Evolutionary conservation across 2,329 filamentous ascomycete species (phyloP), one percentile per base, ranked within the genome.

Genomic region (Colletotrichum shisoi): DNA sequence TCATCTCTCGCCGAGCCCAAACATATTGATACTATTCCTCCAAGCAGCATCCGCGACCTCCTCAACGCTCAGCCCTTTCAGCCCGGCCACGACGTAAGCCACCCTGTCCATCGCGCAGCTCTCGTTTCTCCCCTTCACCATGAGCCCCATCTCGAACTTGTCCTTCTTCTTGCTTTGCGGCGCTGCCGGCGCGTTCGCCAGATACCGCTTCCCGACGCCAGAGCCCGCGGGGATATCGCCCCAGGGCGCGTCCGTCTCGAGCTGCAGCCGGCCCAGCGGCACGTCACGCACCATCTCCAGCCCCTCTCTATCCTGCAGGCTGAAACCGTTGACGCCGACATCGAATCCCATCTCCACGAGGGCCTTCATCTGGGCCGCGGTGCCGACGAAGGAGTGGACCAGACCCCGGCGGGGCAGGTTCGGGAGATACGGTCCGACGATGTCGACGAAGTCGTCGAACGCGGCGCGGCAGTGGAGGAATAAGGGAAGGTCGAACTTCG

Each of bases 71-170:
- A 80, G 46, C 0, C 78, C 81, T 66, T 82, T 83, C 57, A 85
- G 62, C 8, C 83, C 82, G 2, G 83, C 83, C 4, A 84, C 81
- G 1, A 84, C 73, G 56, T 78, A 74, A 0, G 81, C 83, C 40
- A 85, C 82, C 52, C 78, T 74, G 46, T 79, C 79, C 13, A 85
- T 82, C 0, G 73, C 74, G 68, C 82, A 84, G 54, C 82, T 84
- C 71, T 85, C 83, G 67, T 85, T 84, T 46, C 82, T 73, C 63
- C 81, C 80, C 70, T 85, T 85, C 2, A 85, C 77, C 81, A 84
- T 83, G 39, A 74, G 74, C 0, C 77, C 78, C 8, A 69, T 42
- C 54, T 80, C 76, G 69, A 82, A 85, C 70, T 82, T 84, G 51
- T 84, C 81, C 68, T 77, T 80, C 74, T 85, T 85, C 75, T 82